Conservation (phyloP, 257 asterid species). For the Cruciata laevipes region DNA sequence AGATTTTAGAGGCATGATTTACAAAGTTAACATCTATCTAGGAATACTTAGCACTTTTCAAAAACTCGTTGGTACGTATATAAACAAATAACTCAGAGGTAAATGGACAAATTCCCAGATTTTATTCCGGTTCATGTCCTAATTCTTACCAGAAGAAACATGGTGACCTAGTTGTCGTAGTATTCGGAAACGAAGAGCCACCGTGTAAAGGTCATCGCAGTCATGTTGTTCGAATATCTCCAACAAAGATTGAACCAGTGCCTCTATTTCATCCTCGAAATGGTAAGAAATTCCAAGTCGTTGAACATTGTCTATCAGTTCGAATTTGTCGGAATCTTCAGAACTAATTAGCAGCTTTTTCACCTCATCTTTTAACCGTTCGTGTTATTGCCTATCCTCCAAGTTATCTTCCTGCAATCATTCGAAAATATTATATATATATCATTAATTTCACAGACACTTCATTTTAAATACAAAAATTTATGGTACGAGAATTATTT, state of each 20-base stretch:
- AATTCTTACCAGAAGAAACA: slow-evolving; percentile 12
- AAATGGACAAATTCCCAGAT: too few species aligned
- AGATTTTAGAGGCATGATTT: too few species aligned
- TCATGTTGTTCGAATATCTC: background rate
- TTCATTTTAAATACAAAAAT: too few species aligned
- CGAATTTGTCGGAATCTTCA: background rate
- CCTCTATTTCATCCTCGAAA: slow-evolving; percentile 16
- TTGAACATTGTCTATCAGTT: slow-evolving; percentile 9
- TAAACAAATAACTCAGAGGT: too few species aligned
- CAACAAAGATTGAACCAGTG: background rate
- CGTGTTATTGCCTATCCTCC: background rate
- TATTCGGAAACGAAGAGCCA: slow-evolving; percentile 20
- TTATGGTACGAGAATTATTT: too few species aligned
- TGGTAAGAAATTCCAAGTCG: slow-evolving; percentile 27
- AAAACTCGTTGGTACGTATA: too few species aligned
- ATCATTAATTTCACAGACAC: too few species aligned
- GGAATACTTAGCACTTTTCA: too few species aligned
- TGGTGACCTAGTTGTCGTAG: slow-evolving; percentile 15
- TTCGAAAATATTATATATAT: too few species aligned
- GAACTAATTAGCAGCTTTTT: background rate
- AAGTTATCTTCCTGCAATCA: background rate
- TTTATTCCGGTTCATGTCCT: too few species aligned
- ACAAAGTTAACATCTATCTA: too few species aligned
- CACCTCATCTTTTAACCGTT: slow-evolving; percentile 1
- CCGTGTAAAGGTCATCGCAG: background rate